Evolutionary conservation across 371 early-diverging fungal species (phyloP).

Genomic region (Apophysomyces trapeziformis): DNA sequence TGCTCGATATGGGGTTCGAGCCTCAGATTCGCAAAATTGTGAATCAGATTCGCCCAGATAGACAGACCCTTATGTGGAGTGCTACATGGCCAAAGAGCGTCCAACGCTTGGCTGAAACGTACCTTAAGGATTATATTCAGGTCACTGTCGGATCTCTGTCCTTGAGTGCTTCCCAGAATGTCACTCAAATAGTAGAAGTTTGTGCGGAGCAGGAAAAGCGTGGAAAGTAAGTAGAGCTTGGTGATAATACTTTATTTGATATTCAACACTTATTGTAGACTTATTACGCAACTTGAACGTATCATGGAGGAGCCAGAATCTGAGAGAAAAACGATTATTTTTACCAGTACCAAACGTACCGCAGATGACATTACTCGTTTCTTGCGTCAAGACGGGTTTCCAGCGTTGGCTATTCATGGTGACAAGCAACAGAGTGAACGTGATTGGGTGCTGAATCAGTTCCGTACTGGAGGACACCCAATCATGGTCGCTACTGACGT

Average conservation of each 20-base stretch:
- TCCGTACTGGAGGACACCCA: constrained; percentile 87
- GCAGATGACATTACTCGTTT: constrained; percentile 96
- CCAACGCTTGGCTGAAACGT: constrained; percentile 90
- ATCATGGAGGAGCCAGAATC: constrained; percentile 79
- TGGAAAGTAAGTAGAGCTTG: constrained; percentile 48
- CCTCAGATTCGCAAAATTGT: constrained; percentile 99
- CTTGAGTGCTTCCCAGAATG: constrained; percentile 93
- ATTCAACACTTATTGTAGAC: constrained; percentile 23
- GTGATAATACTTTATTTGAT: neutral
- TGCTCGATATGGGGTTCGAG: constrained; percentile 99
- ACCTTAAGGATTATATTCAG: constrained; percentile 96
- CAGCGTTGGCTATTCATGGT: constrained; percentile 98
- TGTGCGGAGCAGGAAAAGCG: constrained; percentile 90
- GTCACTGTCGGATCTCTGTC: constrained; percentile 98
- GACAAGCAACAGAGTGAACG: constrained; percentile 99
- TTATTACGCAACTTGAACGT: constrained; percentile 74
- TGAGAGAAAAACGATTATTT: constrained; percentile 90
- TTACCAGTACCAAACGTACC: constrained; percentile 97
- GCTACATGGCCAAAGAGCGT: constrained; percentile 99
- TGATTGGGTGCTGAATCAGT: constrained; percentile 96
- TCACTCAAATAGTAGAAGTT: constrained; percentile 93
- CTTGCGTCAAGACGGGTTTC: constrained; percentile 94
- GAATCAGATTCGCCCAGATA: constrained; percentile 97
- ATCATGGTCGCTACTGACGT: constrained; percentile 99
- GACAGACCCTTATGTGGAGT: constrained; percentile 99